These are phyloP conservation scores for Pelargonium australe DNA, from an alignment of 441 rosid species.

Conservation along the genomic window DNA sequence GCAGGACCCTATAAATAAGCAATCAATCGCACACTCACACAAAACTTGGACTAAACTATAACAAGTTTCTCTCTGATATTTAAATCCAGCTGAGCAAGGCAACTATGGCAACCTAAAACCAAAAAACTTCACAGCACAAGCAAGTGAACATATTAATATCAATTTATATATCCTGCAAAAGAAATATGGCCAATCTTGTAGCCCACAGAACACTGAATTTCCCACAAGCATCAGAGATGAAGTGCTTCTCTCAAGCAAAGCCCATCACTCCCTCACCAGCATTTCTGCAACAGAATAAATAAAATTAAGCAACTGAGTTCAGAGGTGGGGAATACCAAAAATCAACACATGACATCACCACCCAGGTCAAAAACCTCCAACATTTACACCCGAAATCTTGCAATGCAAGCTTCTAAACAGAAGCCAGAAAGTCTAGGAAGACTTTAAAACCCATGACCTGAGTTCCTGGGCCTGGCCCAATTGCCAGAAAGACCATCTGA, in stretches of 20 bases:
- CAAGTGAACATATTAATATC: conserved; percentile 17
- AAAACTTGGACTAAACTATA: conserved; percentile 12
- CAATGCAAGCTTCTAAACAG: conserved; percentile 41
- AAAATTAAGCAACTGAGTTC: conserved; percentile 39
- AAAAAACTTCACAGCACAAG: conserved; percentile 18
- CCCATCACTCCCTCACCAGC: conserved; percentile 51
- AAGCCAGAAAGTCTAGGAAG: conserved; percentile 37
- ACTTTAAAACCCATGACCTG: conserved; percentile 48
- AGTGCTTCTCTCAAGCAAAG: conserved; percentile 52
- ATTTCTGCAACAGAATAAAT: conserved; percentile 70
- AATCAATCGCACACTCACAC: neutral
- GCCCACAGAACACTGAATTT: conserved; percentile 39
- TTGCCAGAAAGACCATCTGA: conserved; percentile 61
- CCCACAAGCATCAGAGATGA: conserved; percentile 48
- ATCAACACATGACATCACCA: conserved; percentile 36
- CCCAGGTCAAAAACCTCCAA: conserved; percentile 48
- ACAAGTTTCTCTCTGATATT: conserved; percentile 9
- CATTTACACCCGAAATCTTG: conserved; percentile 41
- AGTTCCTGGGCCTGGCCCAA: conserved; percentile 61
- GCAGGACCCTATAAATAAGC: neutral
- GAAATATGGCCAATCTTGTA: conserved; percentile 29
- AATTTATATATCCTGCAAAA: conserved; percentile 31
- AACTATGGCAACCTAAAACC: conserved; percentile 22
- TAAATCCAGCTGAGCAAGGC: conserved; percentile 13
- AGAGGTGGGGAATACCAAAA: conserved; percentile 35